Evolutionary conservation across 306 rosid species (phyloP), one percentile per base, ranked within the genome.

Genomic region (Cicer cuneatum): DNA sequence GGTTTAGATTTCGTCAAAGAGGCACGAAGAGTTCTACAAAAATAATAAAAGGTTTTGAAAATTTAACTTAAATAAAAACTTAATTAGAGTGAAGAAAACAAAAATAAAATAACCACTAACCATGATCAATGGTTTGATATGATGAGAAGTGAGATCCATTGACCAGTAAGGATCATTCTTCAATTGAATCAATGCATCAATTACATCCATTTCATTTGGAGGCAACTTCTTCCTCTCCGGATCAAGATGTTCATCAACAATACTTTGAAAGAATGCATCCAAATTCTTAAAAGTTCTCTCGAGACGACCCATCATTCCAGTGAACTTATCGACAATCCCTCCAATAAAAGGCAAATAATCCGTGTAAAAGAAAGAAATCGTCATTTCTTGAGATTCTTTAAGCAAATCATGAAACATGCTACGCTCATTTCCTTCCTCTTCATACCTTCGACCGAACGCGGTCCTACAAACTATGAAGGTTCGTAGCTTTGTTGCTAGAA

Each of bases 121-220:
- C 80, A 75, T 66, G 80, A 41, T 39, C 8, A 75, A 7, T 6
- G 80, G 58, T 66, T 75, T 66, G 73, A 75, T 56, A 39, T 66
- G 80, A 2, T 29, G 29, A 7, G 54, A 7, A 10, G 39, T 76
- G 49, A 76, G 68, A 33, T 76, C 68, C 45, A 76, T 54, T 43
- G 74, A 66, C 9, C n/a, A 54, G 10, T 53, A 67, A 15, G 18
- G 49, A 39, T 66, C 49, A 21, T 76, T 75, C 73, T 66, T 66
- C 58, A 66, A 19, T 15, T 52, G 57, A 16, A 75, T 46, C 13
- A 75, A 66, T 5, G 52, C 57, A 41, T 75, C 73, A 8, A 75
- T 12, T 7, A 75, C 45, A 40, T 74, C 79, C 40, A 18, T 56
- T 52, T 65, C 46, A 10, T 37, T 10, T 12, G 18, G 19, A 7